Evolutionary conservation across 208 protist species (phyloP), one percentile per base, ranked within the genome.

Genomic region (Chromosphaera perkinsii): DNA sequence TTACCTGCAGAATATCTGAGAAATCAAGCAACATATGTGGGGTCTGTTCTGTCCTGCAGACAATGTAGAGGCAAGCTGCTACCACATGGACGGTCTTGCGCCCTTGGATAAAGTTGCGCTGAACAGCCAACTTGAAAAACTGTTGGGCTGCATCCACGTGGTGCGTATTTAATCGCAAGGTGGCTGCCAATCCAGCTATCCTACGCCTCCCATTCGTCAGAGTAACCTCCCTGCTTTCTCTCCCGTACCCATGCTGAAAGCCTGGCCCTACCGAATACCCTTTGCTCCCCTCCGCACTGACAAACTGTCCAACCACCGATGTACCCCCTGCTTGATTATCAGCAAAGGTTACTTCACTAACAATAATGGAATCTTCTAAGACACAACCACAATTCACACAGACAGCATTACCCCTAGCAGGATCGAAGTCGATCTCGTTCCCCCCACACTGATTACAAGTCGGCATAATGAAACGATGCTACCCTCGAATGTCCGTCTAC

Each of bases 31-130:
- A 62, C 67, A 89, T 76, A 63, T 87, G 57, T 64, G 70, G 17
- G 10, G 40, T 59, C 10, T 37, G 22, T 29, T 59, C 52, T 37
- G 10, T 59, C 14, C 52, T 9, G 29, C 33, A 37, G 7, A 88
- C 77, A 32, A 85, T 69, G 65, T 92, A 92, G 7, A 92, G 54
- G 69, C 87, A 91, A 5, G 83, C 69, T n/a, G 85, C 85, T 29
- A 76, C 69, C 20, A 91, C 85, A 27, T 78, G 36, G 26, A 78
- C 51, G 27, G 76, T 75, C 31, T 42, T 54, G 2, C 80, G 67
- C 20, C 84, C 84, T 51, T 82, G 80, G 47, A 76, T 81, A 47
- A 86, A 86, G 61, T 85, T 84, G 63, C 71, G 65, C 49, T 83
- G 61, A 0, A 82, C 45, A 0, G 79, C 78, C 29, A 68, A 47